Base-by-base conservation (phyloP, 148 eudicot genomes). In the Vaccinium corymbosum region DNA sequence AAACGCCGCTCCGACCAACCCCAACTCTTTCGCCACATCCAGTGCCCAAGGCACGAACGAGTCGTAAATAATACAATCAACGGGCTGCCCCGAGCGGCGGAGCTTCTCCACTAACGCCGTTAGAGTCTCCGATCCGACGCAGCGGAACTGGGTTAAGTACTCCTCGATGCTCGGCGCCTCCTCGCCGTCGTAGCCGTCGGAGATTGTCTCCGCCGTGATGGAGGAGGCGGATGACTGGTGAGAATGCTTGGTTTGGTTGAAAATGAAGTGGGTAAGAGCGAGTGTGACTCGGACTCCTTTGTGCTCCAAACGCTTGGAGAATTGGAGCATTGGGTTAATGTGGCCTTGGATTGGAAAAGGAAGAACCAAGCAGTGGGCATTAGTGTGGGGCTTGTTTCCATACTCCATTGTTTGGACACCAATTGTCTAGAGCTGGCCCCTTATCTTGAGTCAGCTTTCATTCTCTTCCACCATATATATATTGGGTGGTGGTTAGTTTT, bases 241-340 rank as follows among this genome's bases (percentile, higher is more conserved):
- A 13, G 55, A 52, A 29, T 61, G 57, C 83, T 83, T 62, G 83
- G 85, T 74, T 81, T 87, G 64, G 53, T 90, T 89, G 80, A 84
- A 72, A 16, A 83, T 82, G 83, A 84, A 80, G 50, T 79, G 64
- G 3, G 89, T 90, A 64, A 88, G 82, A 81, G 78, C 80, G 66
- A 92, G 79, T 6, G 93, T 90, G 85, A 88, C 86, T 66, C 85
- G 80, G 76, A 90, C 61, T 6, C 89, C 91, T 88, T 89, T 90
- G 4, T 74, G 70, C 27, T 86, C 81, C 22, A 90, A 81, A 5
- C 93, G 87, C 85, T 89, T 87, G 62, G 89, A 80, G 83, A 90
- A 90, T 83, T 90, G 91, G 51, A 92, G 85, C 89, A 88, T 89
- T 51, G 93, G 94, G 79, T 92, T 92, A 4, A 92, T 92, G 86